Conservation (phyloP, 805 yeast species). For the Saturnispora bothae region DNA sequence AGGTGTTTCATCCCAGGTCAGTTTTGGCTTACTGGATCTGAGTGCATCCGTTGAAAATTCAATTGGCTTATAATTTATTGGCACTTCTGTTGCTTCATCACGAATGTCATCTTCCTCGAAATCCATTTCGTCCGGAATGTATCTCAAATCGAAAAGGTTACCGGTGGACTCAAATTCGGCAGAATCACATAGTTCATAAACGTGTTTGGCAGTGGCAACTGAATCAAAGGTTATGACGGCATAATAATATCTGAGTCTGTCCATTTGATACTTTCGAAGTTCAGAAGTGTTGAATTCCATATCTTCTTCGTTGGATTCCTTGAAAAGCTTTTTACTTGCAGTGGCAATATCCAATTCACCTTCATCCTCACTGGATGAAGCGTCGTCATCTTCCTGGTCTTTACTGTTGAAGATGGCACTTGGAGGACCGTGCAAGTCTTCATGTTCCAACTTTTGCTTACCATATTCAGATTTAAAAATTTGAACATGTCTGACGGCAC, state of each 20-base stretch:
- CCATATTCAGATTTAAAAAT: constrained; percentile 90
- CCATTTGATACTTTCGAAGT: constrained; percentile 82
- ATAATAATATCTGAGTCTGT: constrained; percentile 84
- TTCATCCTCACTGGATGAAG: constrained; percentile 30
- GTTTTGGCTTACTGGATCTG: constrained; percentile 90
- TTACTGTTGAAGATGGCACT: constrained; percentile 56
- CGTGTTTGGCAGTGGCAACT: constrained; percentile 55
- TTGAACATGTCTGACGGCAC: constrained; percentile 54
- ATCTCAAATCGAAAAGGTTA: constrained; percentile 83
- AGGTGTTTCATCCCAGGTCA: constrained; percentile 99
- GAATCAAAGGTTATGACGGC: constrained; percentile 83
- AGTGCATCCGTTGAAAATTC: constrained; percentile 86
- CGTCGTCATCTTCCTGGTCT: constrained; percentile 27
- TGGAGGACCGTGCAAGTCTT: constrained; percentile 89
- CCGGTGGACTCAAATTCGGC: constrained; percentile 95
- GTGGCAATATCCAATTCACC: constrained; percentile 36
- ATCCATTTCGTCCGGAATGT: constrained; percentile 85
- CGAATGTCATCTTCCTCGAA: constrained; percentile 62
- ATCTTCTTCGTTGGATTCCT: constrained; percentile 64
- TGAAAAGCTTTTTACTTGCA: constrained; percentile 58
- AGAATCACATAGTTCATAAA: constrained; percentile 85
- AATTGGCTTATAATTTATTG: constrained; percentile 69
- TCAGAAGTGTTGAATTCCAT: constrained; percentile 73
- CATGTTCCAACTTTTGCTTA: constrained; percentile 80
- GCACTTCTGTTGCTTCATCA: constrained; percentile 64